Base-by-base conservation (phyloP, 2,329 filamentous ascomycete genomes). In the Aspergillus melleus region DNA sequence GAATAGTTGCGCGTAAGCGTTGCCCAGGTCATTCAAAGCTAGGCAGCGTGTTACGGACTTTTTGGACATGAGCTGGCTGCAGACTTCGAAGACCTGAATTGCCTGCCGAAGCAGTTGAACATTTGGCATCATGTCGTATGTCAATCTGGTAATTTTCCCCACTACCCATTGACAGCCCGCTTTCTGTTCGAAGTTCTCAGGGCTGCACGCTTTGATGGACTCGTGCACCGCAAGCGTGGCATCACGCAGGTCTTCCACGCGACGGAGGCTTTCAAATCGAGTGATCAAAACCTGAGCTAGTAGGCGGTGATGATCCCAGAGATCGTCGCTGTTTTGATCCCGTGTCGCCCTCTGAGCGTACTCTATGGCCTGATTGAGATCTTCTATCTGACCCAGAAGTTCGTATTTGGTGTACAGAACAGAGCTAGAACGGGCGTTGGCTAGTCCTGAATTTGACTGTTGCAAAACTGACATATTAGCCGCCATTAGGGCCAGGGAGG, bases 371-470 rank as follows among this genome's bases (percentile, higher is more conserved):
- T 22, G 14, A 20, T 57, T 24, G n/a, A 57, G 39, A 9, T 44
- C 49, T 16, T 49, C 20, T 11, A 52, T 14, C 2, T 44, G 30
- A 12, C 55, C 55, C 10, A 6, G 26, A 6, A 30, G 10, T 12
- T 57, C 55, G 22, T 57, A 57, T 12, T 26, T 42, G 16, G 29
- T 52, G 49, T 52, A 57, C n/a, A 52, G 26, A 16, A 57, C 39
- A 24, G 47, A 22, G 16, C 29, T 30, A 22, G 8, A 51, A 14
- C 47, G 30, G 8, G 20, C 16, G 19, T 22, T 30, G 4, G 29
- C 55, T 6, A 16, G 16, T 3, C 55, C 49, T n/a, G 32, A 14
- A 2, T 49, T 30, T 24, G 47, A n/a, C 19, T 32, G n/a, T 1
- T 49, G 30, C 4, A 49, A 6, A 6, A 32, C 8, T 29, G 52